Evolutionary conservation across 139 green algal species (phyloP), one percentile per base, ranked within the genome.

Genomic region (Micractinium sp.): DNA sequence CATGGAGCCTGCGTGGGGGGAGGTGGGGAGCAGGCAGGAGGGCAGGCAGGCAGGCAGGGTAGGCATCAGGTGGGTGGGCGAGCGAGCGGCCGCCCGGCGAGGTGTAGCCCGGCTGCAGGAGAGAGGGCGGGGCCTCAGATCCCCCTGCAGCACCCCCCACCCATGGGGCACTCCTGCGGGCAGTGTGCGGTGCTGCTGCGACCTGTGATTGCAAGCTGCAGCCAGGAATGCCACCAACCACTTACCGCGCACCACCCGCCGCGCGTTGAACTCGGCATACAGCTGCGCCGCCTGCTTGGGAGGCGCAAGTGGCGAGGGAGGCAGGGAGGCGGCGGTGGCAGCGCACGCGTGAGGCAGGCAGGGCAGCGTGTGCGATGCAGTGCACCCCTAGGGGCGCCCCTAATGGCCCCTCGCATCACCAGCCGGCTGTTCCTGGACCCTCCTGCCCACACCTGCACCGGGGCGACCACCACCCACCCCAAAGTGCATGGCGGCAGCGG

Each of bases 251-350:
- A 92, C 90, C 53, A 93, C 82, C 23, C 93, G 86, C 60, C 95
- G 88, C 0, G 94, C 92, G 38, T 73, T 80, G 23, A 98, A 91
- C 89, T 96, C 92, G 20, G 38, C 81, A 88, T 96, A 97, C 67
- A 98, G 89, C 92, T 95, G 90, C 31, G 89, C 87, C 33, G 95
- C 92, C 29, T 92, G 85, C 79, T 14, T n/a, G 79, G 25, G 38
- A 12, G 35, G 74, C 35, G 16, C 9, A 41, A 15, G 35, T n/a
- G 7, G 29, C 1, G 71, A 14, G 71, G n/a, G 74, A 47, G 1
- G 35, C 74, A 53, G 2, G 74, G 33, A n/a, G 33, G 22, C 3
- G 35, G 33, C 35, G 15, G 74, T 18, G 3, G 35, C 63, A 73
- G 63, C 7, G 18, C 35, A 31, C 13, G 35, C 36, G 19, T 20